phyloP scores from a whole-genome alignment of 2,329 filamentous ascomycete species.

The Zymoseptoria tritici region DNA sequence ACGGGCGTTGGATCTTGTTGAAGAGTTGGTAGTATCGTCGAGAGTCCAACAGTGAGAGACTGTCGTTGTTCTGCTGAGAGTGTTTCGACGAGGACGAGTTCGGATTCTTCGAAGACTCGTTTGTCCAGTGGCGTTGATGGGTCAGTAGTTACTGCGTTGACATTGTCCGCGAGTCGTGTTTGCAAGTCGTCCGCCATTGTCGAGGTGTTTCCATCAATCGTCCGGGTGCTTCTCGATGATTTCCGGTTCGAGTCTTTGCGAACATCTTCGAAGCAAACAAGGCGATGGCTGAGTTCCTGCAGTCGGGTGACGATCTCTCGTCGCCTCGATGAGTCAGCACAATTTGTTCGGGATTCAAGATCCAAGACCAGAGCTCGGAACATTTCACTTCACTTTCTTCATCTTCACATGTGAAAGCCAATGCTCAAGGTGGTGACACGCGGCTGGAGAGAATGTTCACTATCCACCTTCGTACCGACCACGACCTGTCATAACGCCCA shows the following conservation, averaged over 20 bases:
- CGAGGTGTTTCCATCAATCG: neutral
- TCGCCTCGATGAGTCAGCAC: neutral
- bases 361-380: neutral
- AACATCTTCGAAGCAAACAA: too few species aligned
- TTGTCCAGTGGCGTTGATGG: slow-evolving; percentile 34
- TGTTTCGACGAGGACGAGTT: slow-evolving; percentile 37
- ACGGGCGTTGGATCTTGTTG: slow-evolving; percentile 53
- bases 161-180: slow-evolving; percentile 11
- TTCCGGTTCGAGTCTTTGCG: neutral
- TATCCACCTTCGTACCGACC: neutral
- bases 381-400: neutral
- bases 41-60: slow-evolving; percentile 39
- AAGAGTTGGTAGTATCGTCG: slow-evolving; percentile 44
- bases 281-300: too few species aligned
- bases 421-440: neutral
- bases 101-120: slow-evolving; percentile 44
- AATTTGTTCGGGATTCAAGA: neutral
- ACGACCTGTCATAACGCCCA: neutral
- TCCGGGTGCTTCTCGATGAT: neutral
- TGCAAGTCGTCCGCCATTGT: slow-evolving; percentile 13
- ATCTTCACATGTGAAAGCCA: neutral
- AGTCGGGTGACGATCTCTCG: neutral
- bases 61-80: slow-evolving; percentile 28
- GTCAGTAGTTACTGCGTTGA: slow-evolving; percentile 12
- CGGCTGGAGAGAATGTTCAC: neutral